These are phyloP conservation scores for Ceratobasidium sp. DNA, from an alignment of 1,284 basidiomycete species.

Conservation along the genomic window DNA sequence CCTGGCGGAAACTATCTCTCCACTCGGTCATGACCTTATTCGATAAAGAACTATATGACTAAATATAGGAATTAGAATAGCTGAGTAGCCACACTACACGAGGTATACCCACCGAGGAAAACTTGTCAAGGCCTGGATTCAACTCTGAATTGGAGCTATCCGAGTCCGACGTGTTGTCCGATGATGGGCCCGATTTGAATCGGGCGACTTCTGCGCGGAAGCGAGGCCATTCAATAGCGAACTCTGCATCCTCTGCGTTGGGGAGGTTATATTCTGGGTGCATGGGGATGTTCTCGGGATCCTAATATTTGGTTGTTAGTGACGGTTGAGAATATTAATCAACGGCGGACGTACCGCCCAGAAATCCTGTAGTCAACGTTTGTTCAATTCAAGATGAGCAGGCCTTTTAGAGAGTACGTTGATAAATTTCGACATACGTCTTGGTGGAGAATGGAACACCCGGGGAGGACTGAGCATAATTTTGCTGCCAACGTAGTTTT, in stretches of 20 bases:
- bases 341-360: conserved; percentile 67
- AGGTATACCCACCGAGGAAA: too few relatives aligned
- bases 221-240: conserved; percentile 84
- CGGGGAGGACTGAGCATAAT: conserved; percentile 76
- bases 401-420: too few relatives aligned
- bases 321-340: neutral
- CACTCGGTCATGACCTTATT: neutral
- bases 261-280: conserved; percentile 81
- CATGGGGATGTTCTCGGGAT: conserved; percentile 81
- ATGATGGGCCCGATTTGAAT: conserved; percentile 62
- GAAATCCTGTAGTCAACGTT: conserved; percentile 67
- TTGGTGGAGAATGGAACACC: conserved; percentile 88
- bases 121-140: too few relatives aligned
- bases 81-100: too few relatives aligned
- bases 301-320: conserved; percentile 58
- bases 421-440: conserved; percentile 76
- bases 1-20: neutral
- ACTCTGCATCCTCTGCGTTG: conserved; percentile 89
- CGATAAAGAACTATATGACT: neutral
- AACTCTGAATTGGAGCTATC: conserved; percentile 84
- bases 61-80: conserved; percentile 69
- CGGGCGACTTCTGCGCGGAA: conserved; percentile 57
- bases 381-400: too few relatives aligned
- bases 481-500: conserved; percentile 96
- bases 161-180: conserved; percentile 68